Conservation (phyloP, 345 rosid genomes). For the Pistacia vera region DNA sequence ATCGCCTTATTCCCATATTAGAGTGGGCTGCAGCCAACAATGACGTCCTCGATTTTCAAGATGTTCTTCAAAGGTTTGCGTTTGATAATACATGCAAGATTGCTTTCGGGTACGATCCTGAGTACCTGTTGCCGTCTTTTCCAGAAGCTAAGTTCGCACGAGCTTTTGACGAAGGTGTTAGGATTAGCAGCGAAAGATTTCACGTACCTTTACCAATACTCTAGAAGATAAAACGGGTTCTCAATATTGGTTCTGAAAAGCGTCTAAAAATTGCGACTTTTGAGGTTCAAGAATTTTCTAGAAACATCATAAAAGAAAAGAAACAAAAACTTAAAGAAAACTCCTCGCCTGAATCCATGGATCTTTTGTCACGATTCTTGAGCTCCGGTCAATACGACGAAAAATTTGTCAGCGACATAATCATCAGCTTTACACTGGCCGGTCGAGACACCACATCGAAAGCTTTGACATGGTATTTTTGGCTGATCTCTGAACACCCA, state of each 20-base stretch:
- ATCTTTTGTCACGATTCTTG: constrained; percentile 60
- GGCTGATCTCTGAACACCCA: constrained; percentile 51
- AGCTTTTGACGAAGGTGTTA: constrained; percentile 50
- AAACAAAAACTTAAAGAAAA: constrained; percentile 25
- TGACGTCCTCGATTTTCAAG: constrained; percentile 53
- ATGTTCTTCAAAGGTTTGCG: constrained; percentile 62
- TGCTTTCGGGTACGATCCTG: constrained; percentile 73
- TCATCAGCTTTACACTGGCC: constrained; percentile 64
- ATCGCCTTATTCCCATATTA: constrained; percentile 63
- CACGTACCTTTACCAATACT: constrained; percentile 22
- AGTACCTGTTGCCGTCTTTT: constrained; percentile 47
- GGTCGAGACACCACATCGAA: constrained; percentile 76
- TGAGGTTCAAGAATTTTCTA: constrained; percentile 51
- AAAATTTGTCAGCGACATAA: constrained; percentile 35
- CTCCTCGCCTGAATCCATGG: constrained; percentile 37
- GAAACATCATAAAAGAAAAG: constrained; percentile 49
- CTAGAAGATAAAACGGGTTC: constrained; percentile 49
- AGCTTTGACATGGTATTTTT: constrained; percentile 80
- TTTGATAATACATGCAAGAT: constrained; percentile 75
- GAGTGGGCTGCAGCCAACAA: constrained; percentile 31
- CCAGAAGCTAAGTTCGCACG: constrained; percentile 40
- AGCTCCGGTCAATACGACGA: constrained; percentile 39
- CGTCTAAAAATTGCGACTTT: constrained; percentile 35
- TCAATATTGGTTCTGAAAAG: constrained; percentile 53
- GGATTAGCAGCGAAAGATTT: constrained; percentile 42